A percentile compares a stretch with the other conserved stretches of the same genome.
Conservation (phyloP, 495 filamentous ascomycete genomes). For the Neurospora africana region DNA sequence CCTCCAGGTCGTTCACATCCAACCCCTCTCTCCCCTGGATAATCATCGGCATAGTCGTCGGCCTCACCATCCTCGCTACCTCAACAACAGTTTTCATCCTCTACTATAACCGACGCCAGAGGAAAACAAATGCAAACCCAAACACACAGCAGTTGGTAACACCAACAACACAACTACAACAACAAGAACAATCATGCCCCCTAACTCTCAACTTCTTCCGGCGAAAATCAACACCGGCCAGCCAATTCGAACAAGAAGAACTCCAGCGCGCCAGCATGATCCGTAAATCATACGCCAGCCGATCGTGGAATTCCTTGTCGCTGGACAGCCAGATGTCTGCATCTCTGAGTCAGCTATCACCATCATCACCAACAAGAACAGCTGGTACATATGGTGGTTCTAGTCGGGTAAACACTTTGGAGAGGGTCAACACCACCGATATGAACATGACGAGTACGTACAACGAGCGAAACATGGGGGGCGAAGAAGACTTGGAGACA, state of each 20-base stretch:
- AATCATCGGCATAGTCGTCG: slow-evolving; percentile 21
- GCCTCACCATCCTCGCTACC: slow-evolving; percentile 16
- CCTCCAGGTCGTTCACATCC: neutral
- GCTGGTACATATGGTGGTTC: neutral
- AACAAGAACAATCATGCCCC: neutral
- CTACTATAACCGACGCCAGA: slow-evolving; percentile 18
- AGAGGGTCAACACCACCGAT: neutral
- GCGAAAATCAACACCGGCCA: slow-evolving; percentile 16
- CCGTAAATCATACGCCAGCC: slow-evolving; percentile 35
- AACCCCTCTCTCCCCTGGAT: slow-evolving; percentile 15
- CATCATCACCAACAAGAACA: neutral
- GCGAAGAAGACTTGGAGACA: neutral
- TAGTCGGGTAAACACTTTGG: neutral
- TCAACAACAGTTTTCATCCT: slow-evolving; percentile 13
- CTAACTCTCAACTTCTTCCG: neutral
- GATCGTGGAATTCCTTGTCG: slow-evolving; percentile 16
- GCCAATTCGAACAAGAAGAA: slow-evolving; percentile 25
- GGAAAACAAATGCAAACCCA: too few relatives aligned
- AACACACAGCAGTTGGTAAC: slow-evolving; percentile 12
- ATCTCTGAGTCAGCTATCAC: neutral
- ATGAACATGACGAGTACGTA: neutral
- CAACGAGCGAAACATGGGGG: neutral
- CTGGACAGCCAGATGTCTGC: neutral
- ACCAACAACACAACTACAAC: neutral
- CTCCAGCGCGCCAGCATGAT: slow-evolving; percentile 32